A percentile compares a stretch with the other conserved stretches of the same genome.
Conservation (phyloP, 495 filamentous ascomycete genomes). For the Thozetella sp. region DNA sequence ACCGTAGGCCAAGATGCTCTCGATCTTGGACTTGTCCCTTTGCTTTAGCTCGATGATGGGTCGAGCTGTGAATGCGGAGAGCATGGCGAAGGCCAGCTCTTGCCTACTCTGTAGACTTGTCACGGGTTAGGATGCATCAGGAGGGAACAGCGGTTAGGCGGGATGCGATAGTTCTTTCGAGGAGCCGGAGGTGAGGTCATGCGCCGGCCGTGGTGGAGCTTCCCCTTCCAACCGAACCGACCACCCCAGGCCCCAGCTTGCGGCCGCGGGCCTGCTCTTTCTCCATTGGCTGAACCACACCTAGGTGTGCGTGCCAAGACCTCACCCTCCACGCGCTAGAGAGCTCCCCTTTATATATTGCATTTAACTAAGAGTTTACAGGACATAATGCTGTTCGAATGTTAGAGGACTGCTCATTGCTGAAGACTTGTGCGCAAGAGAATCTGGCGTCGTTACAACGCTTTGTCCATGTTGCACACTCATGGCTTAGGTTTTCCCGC, state of each 20-base stretch:
- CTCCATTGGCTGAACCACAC: too few relatives aligned
- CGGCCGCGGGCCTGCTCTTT: too few relatives aligned
- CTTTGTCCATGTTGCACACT: too few relatives aligned
- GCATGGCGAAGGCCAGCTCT: conserved; percentile 64
- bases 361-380: too few relatives aligned
- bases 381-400: too few relatives aligned
- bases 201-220: conserved; percentile 1
- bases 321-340: too few relatives aligned
- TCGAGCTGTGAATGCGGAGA: conserved; percentile 96
- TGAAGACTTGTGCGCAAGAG: too few relatives aligned
- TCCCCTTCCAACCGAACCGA: background rate
- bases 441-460: too few relatives aligned
- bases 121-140: conserved; percentile 22
- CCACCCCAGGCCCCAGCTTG: background rate
- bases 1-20: conserved; percentile 91
- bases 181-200: background rate
- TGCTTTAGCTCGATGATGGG: conserved; percentile 94
- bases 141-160: background rate
- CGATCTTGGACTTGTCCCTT: conserved; percentile 94
- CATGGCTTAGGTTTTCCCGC: too few relatives aligned
- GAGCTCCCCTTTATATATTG: too few relatives aligned
- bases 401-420: too few relatives aligned
- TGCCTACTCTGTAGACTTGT: conserved; percentile 8
- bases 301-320: too few relatives aligned
- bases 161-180: background rate